phyloP scores from a whole-genome alignment of 1,284 basidiomycete species.

The Pholiota adiposa region DNA sequence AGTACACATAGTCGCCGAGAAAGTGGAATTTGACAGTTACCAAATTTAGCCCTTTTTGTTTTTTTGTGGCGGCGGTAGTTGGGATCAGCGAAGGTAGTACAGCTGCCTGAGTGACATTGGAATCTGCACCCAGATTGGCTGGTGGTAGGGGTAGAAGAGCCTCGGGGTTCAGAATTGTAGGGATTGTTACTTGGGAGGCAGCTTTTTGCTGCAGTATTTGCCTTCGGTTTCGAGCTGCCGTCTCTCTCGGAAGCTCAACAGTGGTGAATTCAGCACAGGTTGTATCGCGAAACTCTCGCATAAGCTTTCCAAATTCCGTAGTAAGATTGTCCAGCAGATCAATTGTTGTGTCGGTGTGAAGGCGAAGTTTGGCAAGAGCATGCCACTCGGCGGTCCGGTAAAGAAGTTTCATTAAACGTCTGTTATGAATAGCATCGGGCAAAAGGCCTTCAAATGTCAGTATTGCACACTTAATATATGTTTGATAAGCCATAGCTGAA shows the following conservation, averaged over 20 bases:
- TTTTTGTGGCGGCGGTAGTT: not conserved
- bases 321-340: constrained; percentile 25
- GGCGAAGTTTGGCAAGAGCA: constrained; percentile 37
- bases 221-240: constrained; percentile 25
- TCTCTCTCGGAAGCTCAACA: constrained; percentile 29
- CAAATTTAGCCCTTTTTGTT: constrained; percentile 12
- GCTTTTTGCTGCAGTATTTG: not conserved
- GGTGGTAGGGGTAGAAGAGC: not conserved
- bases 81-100: not conserved
- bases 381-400: constrained; percentile 35
- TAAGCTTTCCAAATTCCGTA: constrained; percentile 22
- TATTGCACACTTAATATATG: constrained; percentile 36
- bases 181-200: too few species aligned
- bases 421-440: constrained; percentile 26
- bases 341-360: constrained; percentile 36
- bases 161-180: not conserved
- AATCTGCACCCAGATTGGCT: too few species aligned
- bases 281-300: constrained; percentile 29
- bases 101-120: too few species aligned
- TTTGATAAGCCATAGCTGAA: not conserved
- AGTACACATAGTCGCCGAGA: constrained; percentile 21
- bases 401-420: constrained; percentile 29
- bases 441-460: constrained; percentile 41
- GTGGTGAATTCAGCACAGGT: constrained; percentile 29
- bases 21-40: constrained; percentile 23